Evolutionary conservation across 805 yeast genomes (phyloP), one percentile per base, ranked within the genome.

Genomic region (Saccharomycopsis javanensis): DNA sequence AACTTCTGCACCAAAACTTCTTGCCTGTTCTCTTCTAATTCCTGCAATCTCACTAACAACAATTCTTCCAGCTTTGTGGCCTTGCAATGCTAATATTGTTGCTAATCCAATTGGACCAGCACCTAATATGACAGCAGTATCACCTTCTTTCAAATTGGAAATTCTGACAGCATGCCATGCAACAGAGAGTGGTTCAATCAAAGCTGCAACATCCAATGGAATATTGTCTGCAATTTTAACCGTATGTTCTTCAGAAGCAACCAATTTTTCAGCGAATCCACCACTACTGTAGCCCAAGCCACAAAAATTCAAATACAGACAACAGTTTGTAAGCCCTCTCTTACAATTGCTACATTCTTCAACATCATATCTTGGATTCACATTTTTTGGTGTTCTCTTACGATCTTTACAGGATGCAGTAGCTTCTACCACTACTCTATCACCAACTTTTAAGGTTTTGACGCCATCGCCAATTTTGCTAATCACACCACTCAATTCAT

Each of bases 391-490:
- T 68, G 72, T 76, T 50, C 79, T 67, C 25, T 65, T 61, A 42
- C 73, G 68, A 64, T 80, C 84, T 31, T 65, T 66, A 67, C 87
- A 84, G 42, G 80, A 80, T 34, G 81, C 80, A 1, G 82, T 75
- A 5, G 86, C 83, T 63, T 83, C 87, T 25, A 82, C 77, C 20
- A 79, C 83, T 33, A 84, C 88, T 50, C 77, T 77, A 64, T 81
- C 83, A 13, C 86, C 86, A 1, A 70, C 68, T 61, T 75, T 68
- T 28, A 79, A 67, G 15, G 67, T 66, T 0, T 68, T 68, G 4
- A 81, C 85, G 18, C 61, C 72, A 0, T 70, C 46, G 35, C 86
- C 86, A 33, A 79, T 68, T 37, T 68, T 76, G 27, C 64, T 58
- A 4, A 79, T 72, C 7, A 72, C 67, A 42, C 81, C 82, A 0